phyloP scores from a whole-genome alignment of 2,329 filamentous ascomycete species.

The Sphaerostilbella broomeana region DNA sequence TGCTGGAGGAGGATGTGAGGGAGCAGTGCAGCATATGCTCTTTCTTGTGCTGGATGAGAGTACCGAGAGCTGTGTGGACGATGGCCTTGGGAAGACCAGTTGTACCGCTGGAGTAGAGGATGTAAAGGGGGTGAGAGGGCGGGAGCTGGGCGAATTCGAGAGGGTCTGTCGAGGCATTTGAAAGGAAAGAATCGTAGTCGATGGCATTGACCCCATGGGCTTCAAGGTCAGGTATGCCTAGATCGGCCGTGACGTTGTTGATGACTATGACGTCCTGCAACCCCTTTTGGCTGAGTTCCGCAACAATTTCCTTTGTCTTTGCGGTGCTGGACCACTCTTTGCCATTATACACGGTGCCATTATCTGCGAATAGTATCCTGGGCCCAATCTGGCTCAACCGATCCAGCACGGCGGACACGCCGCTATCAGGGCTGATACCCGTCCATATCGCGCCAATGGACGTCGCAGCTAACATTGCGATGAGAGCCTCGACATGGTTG shows the following conservation, averaged over 20 bases:
- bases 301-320: constrained; percentile 73
- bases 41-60: constrained; percentile 93
- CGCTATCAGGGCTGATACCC: constrained; percentile 85
- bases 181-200: constrained; percentile 41
- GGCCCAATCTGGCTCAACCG: constrained; percentile 80
- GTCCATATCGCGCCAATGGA: constrained; percentile 88
- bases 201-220: constrained; percentile 34
- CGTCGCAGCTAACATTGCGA: constrained; percentile 80
- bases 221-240: constrained; percentile 37
- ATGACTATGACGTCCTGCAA: constrained; percentile 70
- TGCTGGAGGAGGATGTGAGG: constrained; percentile 61
- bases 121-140: constrained; percentile 84
- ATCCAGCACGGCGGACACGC: constrained; percentile 85
- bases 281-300: constrained; percentile 50
- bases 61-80: constrained; percentile 84
- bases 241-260: constrained; percentile 49
- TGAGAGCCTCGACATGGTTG: constrained; percentile 80
- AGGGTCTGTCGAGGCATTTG: constrained; percentile 34
- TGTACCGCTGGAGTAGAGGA: constrained; percentile 89
- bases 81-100: constrained; percentile 88
- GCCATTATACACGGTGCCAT: constrained; percentile 84
- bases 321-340: constrained; percentile 73
- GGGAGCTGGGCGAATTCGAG: constrained; percentile 69
- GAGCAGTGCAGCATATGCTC: constrained; percentile 86
- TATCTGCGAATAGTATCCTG: constrained; percentile 76